A percentile compares a stretch with the other conserved stretches of the same genome.
These are phyloP conservation scores for Globisporangium cylindrosporum DNA, from an alignment of 352 stramenopile species.

Conservation along the genomic window DNA sequence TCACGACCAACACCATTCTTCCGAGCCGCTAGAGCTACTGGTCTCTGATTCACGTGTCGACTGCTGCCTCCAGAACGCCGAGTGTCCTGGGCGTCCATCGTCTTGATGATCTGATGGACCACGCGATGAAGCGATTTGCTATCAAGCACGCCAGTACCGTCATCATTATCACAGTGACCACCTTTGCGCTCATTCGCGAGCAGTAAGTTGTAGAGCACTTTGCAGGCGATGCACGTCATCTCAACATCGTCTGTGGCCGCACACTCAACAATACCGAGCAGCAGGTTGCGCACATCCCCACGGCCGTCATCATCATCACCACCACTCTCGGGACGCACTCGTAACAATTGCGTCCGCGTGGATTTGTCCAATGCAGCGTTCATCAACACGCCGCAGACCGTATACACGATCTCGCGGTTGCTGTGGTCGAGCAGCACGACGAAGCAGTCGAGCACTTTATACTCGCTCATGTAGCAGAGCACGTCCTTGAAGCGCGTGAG, in stretches of 20 bases:
- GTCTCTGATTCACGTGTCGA: background rate
- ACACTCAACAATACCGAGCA: conserved; percentile 56
- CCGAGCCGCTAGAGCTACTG: background rate
- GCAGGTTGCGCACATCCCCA: conserved; percentile 36
- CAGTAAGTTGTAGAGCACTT: conserved; percentile 85
- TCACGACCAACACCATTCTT: background rate
- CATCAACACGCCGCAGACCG: conserved; percentile 79
- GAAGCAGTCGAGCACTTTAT: conserved; percentile 65
- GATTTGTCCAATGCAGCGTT: conserved; percentile 64
- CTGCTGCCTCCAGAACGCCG: background rate
- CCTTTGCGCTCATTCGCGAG: conserved; percentile 21
- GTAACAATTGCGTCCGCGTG: conserved; percentile 33
- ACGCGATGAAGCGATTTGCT: conserved; percentile 22
- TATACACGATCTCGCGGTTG: conserved; percentile 78
- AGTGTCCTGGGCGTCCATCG: conserved; percentile 17
- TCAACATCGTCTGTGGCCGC: conserved; percentile 58
- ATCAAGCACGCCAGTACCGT: conserved; percentile 3
- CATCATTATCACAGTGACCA: background rate
- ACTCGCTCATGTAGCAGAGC: conserved; percentile 40
- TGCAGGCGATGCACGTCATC: conserved; percentile 76
- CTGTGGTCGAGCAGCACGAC: conserved; percentile 78
- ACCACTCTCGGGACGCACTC: conserved; percentile 20
- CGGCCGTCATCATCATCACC: conserved; percentile 18
- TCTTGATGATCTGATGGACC: conserved; percentile 29
- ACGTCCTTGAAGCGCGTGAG: conserved; percentile 75